Evolutionary conservation across 352 stramenopile genomes (phyloP), one percentile per base, ranked within the genome.

Genomic region (Globisporangium viniferum): DNA sequence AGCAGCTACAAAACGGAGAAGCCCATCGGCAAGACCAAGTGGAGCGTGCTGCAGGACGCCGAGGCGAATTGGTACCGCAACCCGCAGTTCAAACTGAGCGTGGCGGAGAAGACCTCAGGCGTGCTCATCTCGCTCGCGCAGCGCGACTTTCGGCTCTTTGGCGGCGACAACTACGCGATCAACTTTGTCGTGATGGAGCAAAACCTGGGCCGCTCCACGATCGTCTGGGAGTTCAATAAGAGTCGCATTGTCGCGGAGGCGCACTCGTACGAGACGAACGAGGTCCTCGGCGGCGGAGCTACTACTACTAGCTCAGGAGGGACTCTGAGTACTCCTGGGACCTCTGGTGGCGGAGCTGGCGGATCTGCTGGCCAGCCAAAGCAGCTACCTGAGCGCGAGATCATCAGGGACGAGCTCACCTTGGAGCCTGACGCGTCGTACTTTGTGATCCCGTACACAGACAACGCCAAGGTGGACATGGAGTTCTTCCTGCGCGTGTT

Each of bases 51-150:
- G 33, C 61, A 62, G 2, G 91, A 97, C 64, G 81, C 76, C 8
- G 91, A 98, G 56, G 74, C 89, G 7, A 92, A 87, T 53, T 98
- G 92, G 92, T 91, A 97, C 73, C 92, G 93, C 44, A 98, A 98
- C 66, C 92, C 90, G 9, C 91, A 98, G 75, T 97, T 92, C 69
- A 89, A 86, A 36, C 62, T 97, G 22, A 77, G 73, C 0, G 77
- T 91, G 0, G 8, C 39, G 2, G 75, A 88, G 55, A 66, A 62
- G 18, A 82, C 75, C 29, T 67, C 75, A 5, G 76, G 76, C 14
- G 79, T 95, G 15, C 46, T 93, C n/a, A 7, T 97, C 3, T 95
- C 86, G 9, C 83, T 97, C 33, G 74, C 88, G 20, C 91, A 97
- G 65, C 87, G 85, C 14, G 89, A 96, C 65, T 92, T 92, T 65